Base-by-base conservation (phyloP, 1,284 basidiomycete genomes). In the Cutaneotrichosporon sp. region DNA sequence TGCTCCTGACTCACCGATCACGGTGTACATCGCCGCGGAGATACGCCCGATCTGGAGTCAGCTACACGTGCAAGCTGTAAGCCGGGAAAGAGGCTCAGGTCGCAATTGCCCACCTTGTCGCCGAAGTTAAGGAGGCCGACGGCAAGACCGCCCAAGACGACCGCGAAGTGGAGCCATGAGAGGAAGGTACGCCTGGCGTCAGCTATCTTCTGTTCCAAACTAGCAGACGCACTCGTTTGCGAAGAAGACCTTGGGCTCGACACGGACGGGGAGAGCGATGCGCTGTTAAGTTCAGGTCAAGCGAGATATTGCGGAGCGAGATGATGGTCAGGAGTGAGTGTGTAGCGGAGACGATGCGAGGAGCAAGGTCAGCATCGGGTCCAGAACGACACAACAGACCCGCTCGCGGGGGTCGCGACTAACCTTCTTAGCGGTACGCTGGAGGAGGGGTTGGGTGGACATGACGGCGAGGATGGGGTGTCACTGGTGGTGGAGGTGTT, bases 51-150 rank as follows among this genome's bases (percentile, higher is more conserved):
- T 68, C 71, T 71, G 51, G 10, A 17, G 51, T 46, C 29, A 62
- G 35, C 39, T n/a, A n/a, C n/a, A n/a, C n/a, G n/a, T n/a, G n/a
- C n/a, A n/a, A n/a, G n/a, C n/a, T n/a, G n/a, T n/a, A n/a, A n/a
- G n/a, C n/a, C n/a, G n/a, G n/a, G n/a, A n/a, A n/a, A n/a, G n/a
- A n/a, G n/a, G n/a, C n/a, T n/a, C n/a, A n/a, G n/a, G n/a, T n/a
- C n/a, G n/a, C n/a, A n/a, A n/a, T n/a, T n/a, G n/a, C 79, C 51
- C 51, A 86, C 89, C 80, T 87, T 88, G 75, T 97, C 92, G 58
- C 92, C 92, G 77, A 97, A 97, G 76, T 96, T 97, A 62, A 97
- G 79, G 57, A 97, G 77, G n/a, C 93, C 93, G n/a, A 97, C 90
- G 1, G 91, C 88, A 39, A 97, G 81, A 57, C 92, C 79, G 39